Base-by-base conservation (phyloP, 163 green algal species). In the Prototheca stagnorum region DNA sequence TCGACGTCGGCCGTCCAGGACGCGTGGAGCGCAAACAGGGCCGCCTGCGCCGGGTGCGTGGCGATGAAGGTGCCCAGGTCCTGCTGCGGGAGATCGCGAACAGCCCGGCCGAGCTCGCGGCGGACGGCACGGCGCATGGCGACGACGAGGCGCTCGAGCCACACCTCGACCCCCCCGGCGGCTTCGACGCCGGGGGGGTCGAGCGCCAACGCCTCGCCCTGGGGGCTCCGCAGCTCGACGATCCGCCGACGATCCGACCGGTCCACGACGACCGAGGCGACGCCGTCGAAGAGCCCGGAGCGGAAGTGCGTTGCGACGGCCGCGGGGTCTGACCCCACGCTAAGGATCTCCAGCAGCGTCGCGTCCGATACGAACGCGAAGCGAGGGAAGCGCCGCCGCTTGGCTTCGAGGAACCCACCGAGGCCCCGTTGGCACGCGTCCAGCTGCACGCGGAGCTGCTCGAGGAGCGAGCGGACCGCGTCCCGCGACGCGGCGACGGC, bases 361-460 rank as follows among this genome's bases (percentile, higher is more conserved):
- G 85, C 76, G 60, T 96, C 86, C 4, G 81, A 93, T 25, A 96
- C 85, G 67, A 96, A 96, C 67, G 94, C 94, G 63, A 96, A 96
- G 47, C 83, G 70, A 3, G 71, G 65, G 54, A 69, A 66, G 35
- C 56, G 39, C 28, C 78, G 80, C 41, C 86, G 72, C 69, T 95
- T 95, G 56, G 78, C 82, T 66, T 95, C 85, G 72, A 72, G 93
- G 95, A 3, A 73, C 75, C 20, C 62, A 79, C 19, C n/a, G n/a
- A 96, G 72, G 5, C 59, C 79, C 77, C 94, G 95, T 69, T 95
- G 85, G 65, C 81, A 93, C 45, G 93, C 64, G 74, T 96, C 86
- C 41, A 96, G 77, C 64, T 94, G 81, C 70, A 93, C 81, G 45
- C 85, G 67, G 44, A 96, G 68, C 64, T 90, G 70, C 9, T 82